Percentiles rank a stretch among this genome's conserved stretches.
phyloP scores from a whole-genome alignment of 2,329 filamentous ascomycete genomes.

The Sphaceloma murrayae region DNA sequence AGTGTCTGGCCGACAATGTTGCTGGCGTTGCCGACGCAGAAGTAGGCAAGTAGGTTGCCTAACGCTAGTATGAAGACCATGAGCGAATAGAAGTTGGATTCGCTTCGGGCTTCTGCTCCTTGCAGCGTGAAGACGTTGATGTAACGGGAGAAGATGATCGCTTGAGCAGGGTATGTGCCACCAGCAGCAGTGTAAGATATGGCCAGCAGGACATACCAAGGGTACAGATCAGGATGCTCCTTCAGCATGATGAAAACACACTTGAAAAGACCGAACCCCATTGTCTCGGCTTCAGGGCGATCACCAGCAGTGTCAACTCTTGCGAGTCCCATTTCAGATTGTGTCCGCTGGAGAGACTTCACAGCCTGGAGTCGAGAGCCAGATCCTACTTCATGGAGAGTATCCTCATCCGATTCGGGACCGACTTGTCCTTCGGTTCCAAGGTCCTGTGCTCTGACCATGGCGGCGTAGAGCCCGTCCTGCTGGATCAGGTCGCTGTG shows the following conservation, averaged over 20 bases:
- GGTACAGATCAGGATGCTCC: slow-evolving; percentile 29
- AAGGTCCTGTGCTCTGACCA: slow-evolving; percentile 42
- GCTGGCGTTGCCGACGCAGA: slow-evolving; percentile 37
- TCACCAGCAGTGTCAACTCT: too few relatives aligned
- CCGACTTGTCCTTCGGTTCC: too few relatives aligned
- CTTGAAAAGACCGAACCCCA: slow-evolving; percentile 27
- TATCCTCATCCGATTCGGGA: too few relatives aligned
- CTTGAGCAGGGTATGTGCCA: slow-evolving; percentile 40
- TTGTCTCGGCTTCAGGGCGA: slow-evolving; percentile 23
- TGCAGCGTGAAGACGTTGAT: slow-evolving; percentile 40
- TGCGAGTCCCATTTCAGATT: too few relatives aligned
- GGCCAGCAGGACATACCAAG: slow-evolving; percentile 31
- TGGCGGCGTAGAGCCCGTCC: slow-evolving; percentile 33
- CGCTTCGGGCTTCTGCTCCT: slow-evolving; percentile 30
- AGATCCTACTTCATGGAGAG: not conserved
- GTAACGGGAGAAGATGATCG: slow-evolving; percentile 42
- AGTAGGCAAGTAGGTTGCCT: slow-evolving; percentile 37
- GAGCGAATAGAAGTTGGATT: slow-evolving; percentile 44
- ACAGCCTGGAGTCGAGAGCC: too few relatives aligned
- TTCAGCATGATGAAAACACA: slow-evolving; percentile 32
- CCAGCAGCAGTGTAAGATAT: slow-evolving; percentile 24
- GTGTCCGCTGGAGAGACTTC: too few relatives aligned
- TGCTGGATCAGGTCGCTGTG: slow-evolving; percentile 32
- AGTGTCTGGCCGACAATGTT: slow-evolving; percentile 39
- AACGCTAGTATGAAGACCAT: slow-evolving; percentile 50